Evolutionary conservation across 225 moss, liverwort and hornwort species (phyloP).

Genomic region (Physcomitrium patens): DNA sequence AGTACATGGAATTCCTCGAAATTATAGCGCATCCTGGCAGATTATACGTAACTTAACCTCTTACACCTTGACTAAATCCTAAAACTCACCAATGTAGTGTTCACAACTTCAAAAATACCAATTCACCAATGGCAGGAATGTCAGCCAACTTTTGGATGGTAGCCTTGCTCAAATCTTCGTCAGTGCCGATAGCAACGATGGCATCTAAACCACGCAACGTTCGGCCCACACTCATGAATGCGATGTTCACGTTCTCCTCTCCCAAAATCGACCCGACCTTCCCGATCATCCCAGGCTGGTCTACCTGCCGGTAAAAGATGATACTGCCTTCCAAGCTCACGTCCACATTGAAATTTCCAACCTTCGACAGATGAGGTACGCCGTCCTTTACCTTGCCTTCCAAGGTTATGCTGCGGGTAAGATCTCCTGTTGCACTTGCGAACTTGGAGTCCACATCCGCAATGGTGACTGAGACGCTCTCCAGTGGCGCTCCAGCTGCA

Average conservation of each 20-base stretch:
- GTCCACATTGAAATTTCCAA: constrained; percentile 57
- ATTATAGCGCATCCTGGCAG: too few relatives aligned
- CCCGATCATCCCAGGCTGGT: constrained; percentile 83
- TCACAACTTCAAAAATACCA: constrained; percentile 70
- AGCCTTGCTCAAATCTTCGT: constrained; percentile 53
- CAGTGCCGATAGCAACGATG: constrained; percentile 70
- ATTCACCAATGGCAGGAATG: constrained; percentile 62
- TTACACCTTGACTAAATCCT: too few relatives aligned
- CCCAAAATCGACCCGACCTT: constrained; percentile 65
- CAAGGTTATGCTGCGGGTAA: constrained; percentile 44
- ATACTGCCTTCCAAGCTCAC: constrained; percentile 69
- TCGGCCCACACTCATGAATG: constrained; percentile 75
- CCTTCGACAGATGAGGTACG: constrained; percentile 56
- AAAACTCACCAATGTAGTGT: not conserved
- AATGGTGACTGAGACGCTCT: constrained; percentile 1
- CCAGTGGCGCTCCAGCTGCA: too few relatives aligned
- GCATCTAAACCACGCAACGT: constrained; percentile 60
- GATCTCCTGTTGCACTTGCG: constrained; percentile 41
- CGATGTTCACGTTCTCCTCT: constrained; percentile 63
- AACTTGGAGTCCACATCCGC: constrained; percentile 58
- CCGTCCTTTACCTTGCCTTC: constrained; percentile 63
- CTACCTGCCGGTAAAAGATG: constrained; percentile 69
- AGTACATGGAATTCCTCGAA: too few relatives aligned
- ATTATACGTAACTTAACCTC: too few relatives aligned
- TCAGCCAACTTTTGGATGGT: constrained; percentile 59